These are phyloP conservation scores for Aspergillus oerlinghausenensis DNA, from an alignment of 2,329 filamentous ascomycete species.

Conservation along the genomic window DNA sequence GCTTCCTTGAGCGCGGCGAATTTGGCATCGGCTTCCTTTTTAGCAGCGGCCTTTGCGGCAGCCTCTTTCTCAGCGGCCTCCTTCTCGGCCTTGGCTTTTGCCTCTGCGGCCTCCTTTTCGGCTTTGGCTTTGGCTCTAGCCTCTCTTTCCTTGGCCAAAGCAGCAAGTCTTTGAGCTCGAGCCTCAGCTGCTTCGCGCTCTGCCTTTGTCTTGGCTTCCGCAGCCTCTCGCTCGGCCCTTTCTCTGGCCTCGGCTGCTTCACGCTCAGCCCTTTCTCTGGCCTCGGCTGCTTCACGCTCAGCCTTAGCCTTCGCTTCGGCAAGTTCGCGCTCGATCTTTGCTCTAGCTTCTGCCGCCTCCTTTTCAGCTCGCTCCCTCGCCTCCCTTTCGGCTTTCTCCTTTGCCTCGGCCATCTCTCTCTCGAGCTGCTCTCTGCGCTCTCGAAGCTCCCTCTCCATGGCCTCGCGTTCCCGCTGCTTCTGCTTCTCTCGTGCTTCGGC, in stretches of 20 bases:
- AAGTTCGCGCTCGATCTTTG: constrained; percentile 13
- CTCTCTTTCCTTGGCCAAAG: neutral
- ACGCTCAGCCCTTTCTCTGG: constrained; percentile 17
- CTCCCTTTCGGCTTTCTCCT: constrained; percentile 18
- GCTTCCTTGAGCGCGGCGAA: constrained; percentile 38
- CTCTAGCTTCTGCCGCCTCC: constrained; percentile 24
- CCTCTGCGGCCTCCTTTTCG: constrained; percentile 29
- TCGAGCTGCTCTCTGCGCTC: constrained; percentile 39
- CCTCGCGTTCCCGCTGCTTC: constrained; percentile 36
- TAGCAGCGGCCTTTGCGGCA: constrained; percentile 32
- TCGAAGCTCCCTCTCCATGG: constrained; percentile 36
- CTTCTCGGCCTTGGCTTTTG: constrained; percentile 32
- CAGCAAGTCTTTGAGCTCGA: neutral
- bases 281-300: constrained; percentile 8
- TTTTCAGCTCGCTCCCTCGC: constrained; percentile 15
- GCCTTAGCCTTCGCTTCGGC: constrained; percentile 15
- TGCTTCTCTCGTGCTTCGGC: constrained; percentile 36
- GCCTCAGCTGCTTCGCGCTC: constrained; percentile 28
- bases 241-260: constrained; percentile 16
- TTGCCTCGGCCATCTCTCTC: constrained; percentile 32
- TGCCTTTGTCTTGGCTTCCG: constrained; percentile 29
- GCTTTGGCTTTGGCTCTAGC: constrained; percentile 23
- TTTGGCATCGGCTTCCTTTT: constrained; percentile 35
- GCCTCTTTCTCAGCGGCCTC: constrained; percentile 65
- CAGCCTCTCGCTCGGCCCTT: constrained; percentile 32